phyloP scores from a whole-genome alignment of 345 rosid genomes.

The Geranium brycei region DNA sequence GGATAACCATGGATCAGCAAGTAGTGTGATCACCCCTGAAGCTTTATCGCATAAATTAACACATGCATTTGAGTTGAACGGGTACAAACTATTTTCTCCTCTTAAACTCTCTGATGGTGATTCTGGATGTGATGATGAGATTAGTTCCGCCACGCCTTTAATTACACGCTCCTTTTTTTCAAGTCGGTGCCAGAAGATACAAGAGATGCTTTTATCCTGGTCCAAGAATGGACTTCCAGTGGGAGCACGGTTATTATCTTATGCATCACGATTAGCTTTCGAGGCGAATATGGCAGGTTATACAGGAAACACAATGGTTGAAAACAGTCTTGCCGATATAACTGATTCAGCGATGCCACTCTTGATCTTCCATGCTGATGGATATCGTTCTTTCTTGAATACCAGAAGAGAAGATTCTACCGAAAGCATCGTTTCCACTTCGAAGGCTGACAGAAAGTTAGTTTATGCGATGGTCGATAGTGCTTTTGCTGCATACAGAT shows the following conservation, averaged over 20 bases:
- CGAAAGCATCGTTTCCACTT: slow-evolving; percentile 8
- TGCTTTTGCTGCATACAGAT: slow-evolving; percentile 32
- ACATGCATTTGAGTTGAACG: slow-evolving; percentile 22
- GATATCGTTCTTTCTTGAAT: slow-evolving; percentile 23
- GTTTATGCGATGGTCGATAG: slow-evolving; percentile 21
- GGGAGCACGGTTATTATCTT: slow-evolving; percentile 31
- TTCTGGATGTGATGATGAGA: slow-evolving; percentile 18
- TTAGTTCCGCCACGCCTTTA: slow-evolving; percentile 25
- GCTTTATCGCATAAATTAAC: slow-evolving; percentile 18
- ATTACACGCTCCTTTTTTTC: slow-evolving; percentile 23
- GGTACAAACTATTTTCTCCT: slow-evolving; percentile 28
- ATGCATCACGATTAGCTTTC: slow-evolving; percentile 29
- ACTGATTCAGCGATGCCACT: slow-evolving; percentile 15
- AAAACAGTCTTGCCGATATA: slow-evolving; percentile 3
- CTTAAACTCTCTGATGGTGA: slow-evolving; percentile 8
- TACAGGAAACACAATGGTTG: slow-evolving; percentile 15
- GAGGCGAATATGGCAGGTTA: slow-evolving; percentile 23
- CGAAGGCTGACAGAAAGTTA: slow-evolving; percentile 16
- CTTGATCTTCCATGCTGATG: slow-evolving; percentile 26
- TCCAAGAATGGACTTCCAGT: slow-evolving; percentile 25
- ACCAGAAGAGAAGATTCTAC: slow-evolving; percentile 11
- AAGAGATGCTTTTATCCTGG: slow-evolving; percentile 32
- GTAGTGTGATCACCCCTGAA: slow-evolving; percentile 13
- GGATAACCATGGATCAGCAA: slow-evolving; percentile 6
- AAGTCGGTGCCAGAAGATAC: slow-evolving; percentile 23